Percentiles rank a stretch among this genome's conserved stretches.
These are phyloP conservation scores for Pichia inconspicua DNA, from an alignment of 1,139 yeast genomes.

Conservation along the genomic window DNA sequence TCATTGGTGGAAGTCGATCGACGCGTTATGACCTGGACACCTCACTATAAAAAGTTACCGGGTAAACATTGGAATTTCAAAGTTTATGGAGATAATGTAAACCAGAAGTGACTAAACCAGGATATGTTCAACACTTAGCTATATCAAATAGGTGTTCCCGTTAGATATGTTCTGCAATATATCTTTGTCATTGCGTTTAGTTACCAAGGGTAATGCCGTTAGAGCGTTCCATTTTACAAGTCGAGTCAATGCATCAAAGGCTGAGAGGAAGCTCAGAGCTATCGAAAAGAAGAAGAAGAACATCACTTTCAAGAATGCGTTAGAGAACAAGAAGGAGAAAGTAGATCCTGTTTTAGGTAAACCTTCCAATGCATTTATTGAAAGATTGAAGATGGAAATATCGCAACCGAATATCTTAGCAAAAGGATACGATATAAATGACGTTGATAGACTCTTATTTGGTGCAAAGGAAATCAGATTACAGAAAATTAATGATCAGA, in stretches of 20 bases:
- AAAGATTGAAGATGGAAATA: slow-evolving; percentile 57
- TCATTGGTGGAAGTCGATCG: slow-evolving; percentile 1
- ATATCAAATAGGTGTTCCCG: neutral
- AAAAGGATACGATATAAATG: slow-evolving; percentile 50
- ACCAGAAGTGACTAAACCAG: neutral
- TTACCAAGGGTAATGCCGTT: neutral
- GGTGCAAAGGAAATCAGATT: slow-evolving; percentile 54
- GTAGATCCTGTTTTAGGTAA: slow-evolving; percentile 82
- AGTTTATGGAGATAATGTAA: neutral
- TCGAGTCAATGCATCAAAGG: slow-evolving; percentile 9
- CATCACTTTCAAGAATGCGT: slow-evolving; percentile 21
- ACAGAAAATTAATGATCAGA: slow-evolving; percentile 13
- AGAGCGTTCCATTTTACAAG: slow-evolving; percentile 7
- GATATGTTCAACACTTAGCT: too few species aligned
- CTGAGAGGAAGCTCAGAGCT: slow-evolving; percentile 13
- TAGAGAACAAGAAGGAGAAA: slow-evolving; percentile 18
- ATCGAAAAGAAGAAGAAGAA: slow-evolving; percentile 26
- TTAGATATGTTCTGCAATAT: neutral
- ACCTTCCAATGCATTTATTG: slow-evolving; percentile 57
- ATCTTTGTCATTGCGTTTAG: neutral
- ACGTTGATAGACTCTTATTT: slow-evolving; percentile 66
- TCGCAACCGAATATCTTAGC: slow-evolving; percentile 55
- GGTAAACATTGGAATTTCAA: neutral
- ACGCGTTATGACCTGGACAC: neutral
- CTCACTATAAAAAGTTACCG: neutral